Evolutionary conservation across 306 rosid species (phyloP), one percentile per base, ranked within the genome.

Genomic region (Quercus dentata): DNA sequence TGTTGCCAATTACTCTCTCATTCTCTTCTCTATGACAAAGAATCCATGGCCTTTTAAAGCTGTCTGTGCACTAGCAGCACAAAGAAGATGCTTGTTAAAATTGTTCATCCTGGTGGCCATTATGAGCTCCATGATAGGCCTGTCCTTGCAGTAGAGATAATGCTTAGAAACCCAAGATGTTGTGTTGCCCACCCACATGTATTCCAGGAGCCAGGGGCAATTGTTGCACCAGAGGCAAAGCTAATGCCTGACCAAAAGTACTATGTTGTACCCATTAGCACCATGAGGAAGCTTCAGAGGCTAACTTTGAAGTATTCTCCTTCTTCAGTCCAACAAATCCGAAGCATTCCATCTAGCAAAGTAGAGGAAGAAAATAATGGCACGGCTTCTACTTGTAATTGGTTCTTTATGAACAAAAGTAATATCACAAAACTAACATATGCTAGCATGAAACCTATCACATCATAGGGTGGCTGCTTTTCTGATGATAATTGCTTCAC

Each of bases 181-280:
- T 84, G 78, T 17, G 83, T 93, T 1, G 82, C 92, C 0, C 74
- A 87, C 79, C 96, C 97, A 0, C 69, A 83, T 9, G 88, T 90
- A 62, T 90, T 88, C 80, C 86, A 85, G 83, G 87, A 87, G 71
- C 95, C 97, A 46, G 87, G 91, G 97, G 94, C 89, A n/a, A 73
- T 90, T 63, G 90, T 91, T 74, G 85, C 69, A 28, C 92, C 95
- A 19, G 91, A 94, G 38, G 81, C 90, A n/a, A 75, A 73, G 81
- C 88, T 94, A 58, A 59, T 71, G 86, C 85, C 82, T 38, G 94
- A 92, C 58, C 77, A 89, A 59, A 93, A 90, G 77, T 93, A 71
- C 89, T 87, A 91, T 56, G 85, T 90, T 10, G 91, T 94, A 15
- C 95, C 97, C 6, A 56, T 65, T 13, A 85, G 80, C 82, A 86